Evolutionary conservation across 1,284 basidiomycete species (phyloP), one percentile per base, ranked within the genome.

Genomic region (Apiotrichum veenhuisii): DNA sequence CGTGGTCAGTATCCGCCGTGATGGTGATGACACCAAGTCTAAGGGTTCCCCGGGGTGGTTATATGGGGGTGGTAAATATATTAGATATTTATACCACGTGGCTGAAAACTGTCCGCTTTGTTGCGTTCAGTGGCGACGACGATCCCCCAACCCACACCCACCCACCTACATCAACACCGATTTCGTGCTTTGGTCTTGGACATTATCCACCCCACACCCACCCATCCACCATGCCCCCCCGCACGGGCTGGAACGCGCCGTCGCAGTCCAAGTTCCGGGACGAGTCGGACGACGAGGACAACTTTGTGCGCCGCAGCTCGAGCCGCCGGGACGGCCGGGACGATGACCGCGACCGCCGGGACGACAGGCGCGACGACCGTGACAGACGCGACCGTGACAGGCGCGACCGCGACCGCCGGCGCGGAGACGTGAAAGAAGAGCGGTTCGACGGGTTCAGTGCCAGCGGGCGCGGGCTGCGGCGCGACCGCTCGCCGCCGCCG

Each of bases 371-470:
- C 12, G 30, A 30, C 30, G n/a, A n/a, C 46, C 7, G 30, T 30
- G 30, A 30, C 30, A n/a, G n/a, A n/a, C 30, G 30, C 12, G 30
- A 30, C 30, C 30, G 30, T 30, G 30, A 30, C 30, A 5, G 30
- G 30, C 38, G 38, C n/a, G n/a, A 40, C 40, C 20, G 40, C 20
- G 40, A 38, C 17, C 8, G 37, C 18, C 10, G n/a, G n/a, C n/a
- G 30, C 30, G 7, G 30, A 30, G 30, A 30, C 40, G 37, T 38
- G 17, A 41, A 23, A 18, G 86, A 89, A 50, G 87, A 91, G 75
- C 80, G 87, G 18, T 83, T 90, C 50, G 84, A 85, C 11, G 85
- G 83, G 1, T 88, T 89, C 66, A 85, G 87, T 23, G 49, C 51
- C 2, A 62, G 58, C 27, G 61, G 61, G 4, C 36, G 49, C 1